Base-by-base conservation (phyloP, 2,329 filamentous ascomycete species). In the Colletotrichum caudatum region DNA sequence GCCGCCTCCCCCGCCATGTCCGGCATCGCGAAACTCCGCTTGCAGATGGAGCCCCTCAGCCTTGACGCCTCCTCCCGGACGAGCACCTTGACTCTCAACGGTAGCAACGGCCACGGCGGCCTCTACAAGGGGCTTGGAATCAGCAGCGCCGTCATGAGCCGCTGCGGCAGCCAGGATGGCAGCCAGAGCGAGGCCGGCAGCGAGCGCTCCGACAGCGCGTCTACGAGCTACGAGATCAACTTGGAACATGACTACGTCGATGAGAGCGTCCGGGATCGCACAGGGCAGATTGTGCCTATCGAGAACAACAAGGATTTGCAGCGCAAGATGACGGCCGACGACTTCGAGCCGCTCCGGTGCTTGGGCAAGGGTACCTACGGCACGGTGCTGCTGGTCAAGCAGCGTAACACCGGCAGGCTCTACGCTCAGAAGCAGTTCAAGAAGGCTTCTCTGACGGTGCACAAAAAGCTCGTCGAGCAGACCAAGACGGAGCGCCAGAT, bases 391-490 rank as follows among this genome's bases (percentile, higher is more conserved):
- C 88, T 99, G 37, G 97, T 99, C 73, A 96, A 95, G 83, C 95
- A 99, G 83, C 90, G 90, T 62, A 84, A 90, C 39, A 98, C 95
- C 2, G 96, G 96, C 53, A 91, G 93, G 54, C 88, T 99, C 6
- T 99, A 95, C 78, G 97, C 96, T 0, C 97, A 99, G 84, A 99
- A 99, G 85, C 95, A 98, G 82, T 96, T 99, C 83, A 96, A 95
- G 81, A 99, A 99, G 83, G 96, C 97, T 0, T 97, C 94, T 11
- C 85, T 99, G 64, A 94, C 95, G 0, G 94, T 99, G 50, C 95
- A 98, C 83, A 98, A 97, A 87, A 94, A 95, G 80, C 89, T 98
- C 41, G 90, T 99, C 62, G 95, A 98, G 83, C 96, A 98, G 84
- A 98, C 96, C 69, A 97, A 97, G 86, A 98, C 95, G 2, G 96